phyloP scores from a whole-genome alignment of 768 basidiomycete genomes.

The Termitomyces sp. region DNA sequence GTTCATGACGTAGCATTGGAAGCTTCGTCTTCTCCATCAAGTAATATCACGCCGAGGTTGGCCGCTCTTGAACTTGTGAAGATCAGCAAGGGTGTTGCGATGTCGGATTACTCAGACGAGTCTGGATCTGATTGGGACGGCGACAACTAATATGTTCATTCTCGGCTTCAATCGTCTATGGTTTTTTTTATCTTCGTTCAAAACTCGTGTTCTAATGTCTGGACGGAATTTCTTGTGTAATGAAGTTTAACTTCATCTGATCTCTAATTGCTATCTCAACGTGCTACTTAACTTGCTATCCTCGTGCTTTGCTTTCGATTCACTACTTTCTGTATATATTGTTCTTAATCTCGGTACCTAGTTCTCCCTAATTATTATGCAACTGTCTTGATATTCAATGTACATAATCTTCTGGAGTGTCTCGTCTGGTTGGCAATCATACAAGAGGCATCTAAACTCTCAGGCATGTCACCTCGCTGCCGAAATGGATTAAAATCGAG shows the following conservation, averaged over 20 bases:
- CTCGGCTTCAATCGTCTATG: no score
- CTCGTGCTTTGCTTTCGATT: not conserved
- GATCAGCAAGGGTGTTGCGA: not conserved
- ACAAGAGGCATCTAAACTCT: not conserved
- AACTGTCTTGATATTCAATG: not conserved
- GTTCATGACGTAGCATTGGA: not conserved
- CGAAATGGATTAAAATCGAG: not conserved
- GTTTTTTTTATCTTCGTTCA: not conserved
- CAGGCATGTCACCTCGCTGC: not conserved
- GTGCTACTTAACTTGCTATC: not conserved
- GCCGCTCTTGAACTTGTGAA: not conserved
- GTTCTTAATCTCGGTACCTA: not conserved
- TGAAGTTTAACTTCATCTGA: not conserved
- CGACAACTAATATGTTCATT: not conserved
- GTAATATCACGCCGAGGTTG: no score
- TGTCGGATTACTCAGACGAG: not conserved
- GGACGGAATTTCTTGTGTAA: not conserved
- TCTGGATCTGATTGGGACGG: not conserved
- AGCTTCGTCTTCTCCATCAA: not conserved
- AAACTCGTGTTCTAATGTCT: no score
- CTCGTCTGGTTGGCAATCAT: not conserved
- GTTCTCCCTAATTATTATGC: not conserved
- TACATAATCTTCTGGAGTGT: not conserved
- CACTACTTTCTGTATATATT: not conserved
- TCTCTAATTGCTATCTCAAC: not conserved